These are phyloP conservation scores for Acidiella bohemica DNA, from an alignment of 495 filamentous ascomycete genomes.

Conservation along the genomic window DNA sequence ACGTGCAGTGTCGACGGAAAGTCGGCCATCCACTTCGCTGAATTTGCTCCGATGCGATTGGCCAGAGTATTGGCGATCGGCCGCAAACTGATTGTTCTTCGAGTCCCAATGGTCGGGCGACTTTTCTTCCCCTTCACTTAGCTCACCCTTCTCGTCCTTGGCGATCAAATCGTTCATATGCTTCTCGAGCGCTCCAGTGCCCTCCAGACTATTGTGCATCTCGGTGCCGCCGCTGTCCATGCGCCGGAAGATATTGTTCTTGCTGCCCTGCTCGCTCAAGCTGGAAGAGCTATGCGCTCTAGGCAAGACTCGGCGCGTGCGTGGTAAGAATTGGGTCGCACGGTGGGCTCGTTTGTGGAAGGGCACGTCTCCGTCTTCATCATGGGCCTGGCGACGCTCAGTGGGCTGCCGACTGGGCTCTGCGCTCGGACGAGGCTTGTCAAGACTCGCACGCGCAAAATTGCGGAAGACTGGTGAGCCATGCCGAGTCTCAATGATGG, in stretches of 20 bases:
- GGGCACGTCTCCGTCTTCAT: background rate
- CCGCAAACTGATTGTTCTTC: constrained; percentile 4
- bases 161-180: constrained; percentile 44
- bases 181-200: constrained; percentile 47
- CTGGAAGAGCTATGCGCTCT: constrained; percentile 8
- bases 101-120: constrained; percentile 31
- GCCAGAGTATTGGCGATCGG: too few species aligned
- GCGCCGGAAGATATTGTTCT: too few species aligned
- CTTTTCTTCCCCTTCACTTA: constrained; percentile 13
- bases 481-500: constrained; percentile 56
- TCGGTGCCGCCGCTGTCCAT: too few species aligned
- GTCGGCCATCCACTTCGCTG: too few species aligned
- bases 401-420: constrained; percentile 2
- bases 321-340: background rate
- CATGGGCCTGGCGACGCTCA: background rate
- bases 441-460: constrained; percentile 25
- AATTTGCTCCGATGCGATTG: too few species aligned
- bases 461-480: constrained; percentile 54
- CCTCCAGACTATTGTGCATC: constrained; percentile 28
- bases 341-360: constrained; percentile 6
- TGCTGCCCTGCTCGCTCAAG: constrained; percentile 7
- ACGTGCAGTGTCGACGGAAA: constrained; percentile 9
- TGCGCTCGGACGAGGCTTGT: constrained; percentile 3
- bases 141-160: constrained; percentile 12
- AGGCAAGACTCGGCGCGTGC: background rate